Evolutionary conservation across 2,329 filamentous ascomycete genomes (phyloP).

Genomic region (Trichoderma guizhouense): DNA sequence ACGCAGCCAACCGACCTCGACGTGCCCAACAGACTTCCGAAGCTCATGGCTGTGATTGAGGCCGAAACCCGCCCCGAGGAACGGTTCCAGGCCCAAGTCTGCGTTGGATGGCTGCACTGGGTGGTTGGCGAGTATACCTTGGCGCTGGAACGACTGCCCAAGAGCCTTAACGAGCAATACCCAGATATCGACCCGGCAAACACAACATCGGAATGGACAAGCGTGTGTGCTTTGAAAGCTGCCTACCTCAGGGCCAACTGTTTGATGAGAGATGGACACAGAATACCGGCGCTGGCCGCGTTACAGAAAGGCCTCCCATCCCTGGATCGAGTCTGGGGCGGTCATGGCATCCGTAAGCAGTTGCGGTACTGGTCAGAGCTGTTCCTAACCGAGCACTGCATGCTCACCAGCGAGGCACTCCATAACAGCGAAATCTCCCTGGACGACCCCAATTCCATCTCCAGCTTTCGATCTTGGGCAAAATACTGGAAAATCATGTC

Average conservation of each 20-base stretch:
- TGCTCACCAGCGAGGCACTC: constrained; percentile 61
- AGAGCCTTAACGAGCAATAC: constrained; percentile 55
- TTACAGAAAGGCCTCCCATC: constrained; percentile 65
- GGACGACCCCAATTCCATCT: constrained; percentile 51
- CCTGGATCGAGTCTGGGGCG: constrained; percentile 51
- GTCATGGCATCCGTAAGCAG: constrained; percentile 57
- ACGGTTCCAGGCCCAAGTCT: constrained; percentile 75
- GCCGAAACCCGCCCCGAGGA: constrained; percentile 55
- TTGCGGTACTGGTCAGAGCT: constrained; percentile 76
- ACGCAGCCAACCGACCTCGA: constrained; percentile 46
- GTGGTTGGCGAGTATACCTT: constrained; percentile 64
- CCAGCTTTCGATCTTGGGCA: constrained; percentile 64
- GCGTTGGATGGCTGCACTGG: constrained; percentile 83
- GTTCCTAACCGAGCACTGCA: constrained; percentile 70
- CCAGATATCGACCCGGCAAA: constrained; percentile 50
- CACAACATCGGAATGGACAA: constrained; percentile 69
- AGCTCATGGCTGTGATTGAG: constrained; percentile 56
- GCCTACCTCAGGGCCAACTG: constrained; percentile 72
- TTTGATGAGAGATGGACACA: constrained; percentile 47
- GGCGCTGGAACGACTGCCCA: constrained; percentile 61
- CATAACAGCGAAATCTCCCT: constrained; percentile 50
- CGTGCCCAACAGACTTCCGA: constrained; percentile 44
- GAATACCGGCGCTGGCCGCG: constrained; percentile 59
- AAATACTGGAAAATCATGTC: constrained; percentile 61
- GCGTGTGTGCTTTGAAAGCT: constrained; percentile 75